Evolutionary conservation across 441 rosid species (phyloP), one percentile per base, ranked within the genome.

Genomic region (Daphne laureola): DNA sequence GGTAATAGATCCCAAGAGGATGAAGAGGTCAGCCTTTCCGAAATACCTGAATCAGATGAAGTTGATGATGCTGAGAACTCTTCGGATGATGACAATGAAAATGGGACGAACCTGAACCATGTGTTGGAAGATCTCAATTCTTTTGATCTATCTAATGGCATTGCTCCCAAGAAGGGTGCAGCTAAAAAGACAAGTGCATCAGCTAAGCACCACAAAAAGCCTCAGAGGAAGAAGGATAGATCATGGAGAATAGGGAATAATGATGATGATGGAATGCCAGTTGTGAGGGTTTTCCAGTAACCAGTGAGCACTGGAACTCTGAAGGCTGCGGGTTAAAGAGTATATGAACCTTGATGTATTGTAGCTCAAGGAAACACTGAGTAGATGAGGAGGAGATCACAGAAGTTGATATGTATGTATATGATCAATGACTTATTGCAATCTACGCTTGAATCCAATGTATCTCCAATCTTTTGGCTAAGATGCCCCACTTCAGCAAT

Each of bases 231-330:
- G 64, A 75, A 80, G 52, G 86, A 90, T 61, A 71, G 96, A 0
- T 63, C 82, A 1, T 92, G 96, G 98, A 81, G 84, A 73, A 73
- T 66, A 14, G 78, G 73, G 38, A 86, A 84, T 59, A 84, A 79
- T 25, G 79, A 66, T 31, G 91, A 67, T 45, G 98, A 91, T 62
- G 98, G 82, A 67, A 78, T 71, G 91, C 94, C 97, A 2, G 68
- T 76, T 18, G 75, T 72, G 7, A 68, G 80, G 66, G 81, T 73
- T 52, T 76, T 73, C 70, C 85, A 78, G 59, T 89, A 92, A 67
- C 77, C 83, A 0, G 76, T 71, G 8, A 86, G 71, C 68, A 61
- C 79, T 3, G 82, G 85, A 16, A 72, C 94, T 51, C 50, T 60
- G 6, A 65, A 15, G 21, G 67, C 51, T 70, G 25, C 4, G 38